Conservation (phyloP, 1,139 yeast species). For the Saccharomyces hybrid region DNA sequence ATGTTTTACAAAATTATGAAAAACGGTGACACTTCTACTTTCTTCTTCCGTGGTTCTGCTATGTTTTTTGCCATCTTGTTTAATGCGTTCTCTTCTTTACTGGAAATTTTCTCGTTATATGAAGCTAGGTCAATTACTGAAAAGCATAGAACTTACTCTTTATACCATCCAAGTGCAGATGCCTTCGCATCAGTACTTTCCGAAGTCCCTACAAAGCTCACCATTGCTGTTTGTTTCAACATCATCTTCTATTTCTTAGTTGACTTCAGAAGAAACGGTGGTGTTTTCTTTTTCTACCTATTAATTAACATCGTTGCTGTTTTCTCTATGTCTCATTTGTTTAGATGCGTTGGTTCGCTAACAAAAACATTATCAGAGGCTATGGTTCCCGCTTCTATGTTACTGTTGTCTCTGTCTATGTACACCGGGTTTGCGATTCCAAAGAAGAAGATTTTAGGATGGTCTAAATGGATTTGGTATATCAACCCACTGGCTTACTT, state of each 20-base stretch:
- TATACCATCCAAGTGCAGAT: slow-evolving; percentile 62
- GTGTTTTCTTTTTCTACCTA: slow-evolving; percentile 51
- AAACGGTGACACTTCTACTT: slow-evolving; percentile 37
- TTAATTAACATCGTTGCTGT: slow-evolving; percentile 42
- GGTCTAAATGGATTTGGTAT: slow-evolving; percentile 65
- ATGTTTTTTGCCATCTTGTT: slow-evolving; percentile 62
- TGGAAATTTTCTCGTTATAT: slow-evolving; percentile 53
- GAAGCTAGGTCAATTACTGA: slow-evolving; percentile 65
- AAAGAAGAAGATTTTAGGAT: slow-evolving; percentile 48
- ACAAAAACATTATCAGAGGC: slow-evolving; percentile 48
- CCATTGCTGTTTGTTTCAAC: slow-evolving; percentile 47
- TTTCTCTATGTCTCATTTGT: slow-evolving; percentile 52
- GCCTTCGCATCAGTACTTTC: slow-evolving; percentile 53
- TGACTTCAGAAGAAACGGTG: slow-evolving; percentile 48
- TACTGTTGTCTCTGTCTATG: slow-evolving; percentile 45
- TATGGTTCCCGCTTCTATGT: slow-evolving; percentile 52
- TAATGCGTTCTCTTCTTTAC: slow-evolving; percentile 58
- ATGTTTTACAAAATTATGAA: slow-evolving; percentile 49
- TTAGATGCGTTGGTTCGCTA: slow-evolving; percentile 53
- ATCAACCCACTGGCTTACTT: slow-evolving; percentile 55
- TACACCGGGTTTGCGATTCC: slow-evolving; percentile 66
- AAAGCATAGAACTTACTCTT: slow-evolving; percentile 58
- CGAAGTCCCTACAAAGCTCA: slow-evolving; percentile 49
- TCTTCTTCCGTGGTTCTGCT: slow-evolving; percentile 53
- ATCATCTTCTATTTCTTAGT: slow-evolving; percentile 52